Evolutionary conservation across 768 basidiomycete genomes (phyloP), one percentile per base, ranked within the genome.

Genomic region (Brasilioporus rufonigricans): DNA sequence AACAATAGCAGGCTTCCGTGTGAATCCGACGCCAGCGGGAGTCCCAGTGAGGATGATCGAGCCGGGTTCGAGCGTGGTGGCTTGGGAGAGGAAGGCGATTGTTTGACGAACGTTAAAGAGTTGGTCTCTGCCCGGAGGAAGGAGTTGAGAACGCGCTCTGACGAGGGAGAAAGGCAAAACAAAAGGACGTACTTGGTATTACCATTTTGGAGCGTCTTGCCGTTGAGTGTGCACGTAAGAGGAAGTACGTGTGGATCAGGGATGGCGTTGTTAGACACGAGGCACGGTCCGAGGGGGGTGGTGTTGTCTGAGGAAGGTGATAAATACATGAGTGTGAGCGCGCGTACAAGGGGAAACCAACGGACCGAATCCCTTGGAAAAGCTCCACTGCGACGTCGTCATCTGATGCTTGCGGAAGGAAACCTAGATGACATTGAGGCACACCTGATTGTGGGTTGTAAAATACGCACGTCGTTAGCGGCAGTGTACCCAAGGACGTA

Each of bases 401-500:
- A 89, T 74, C 67, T 94, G 93, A 62, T 87, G 85, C 59, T 86
- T 84, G 39, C 93, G 82, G 80, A 93, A 92, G 5, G 91, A 92
- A 3, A 89, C 79, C 66, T 67, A 52, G 3, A 55, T 23, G 33
- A 21, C 16, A n/a, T 27, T 38, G 21, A 41, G 21, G 3, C 1
- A 23, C 14, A 23, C 32, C 32, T n/a, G 38, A 16, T 43, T 16
- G 44, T 21, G n/a, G 14, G 36, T 44, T 18, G 38, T 8, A 23
- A 33, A n/a, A 44, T 2, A 57, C 75, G 50, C 51, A 89, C 91
- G 64, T 92, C 90, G 64, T 92, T 92, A 5, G 83, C 87, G 3
- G 77, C 86, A 4, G 87, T 89, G 65, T 92, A 95, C 2, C 82
- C 92, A 0, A 94, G 79, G 18, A 95, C 87, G 61, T 93, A 93